These are phyloP conservation scores for Tylopilus intermedius DNA, from an alignment of 768 basidiomycete species.

Conservation along the genomic window DNA sequence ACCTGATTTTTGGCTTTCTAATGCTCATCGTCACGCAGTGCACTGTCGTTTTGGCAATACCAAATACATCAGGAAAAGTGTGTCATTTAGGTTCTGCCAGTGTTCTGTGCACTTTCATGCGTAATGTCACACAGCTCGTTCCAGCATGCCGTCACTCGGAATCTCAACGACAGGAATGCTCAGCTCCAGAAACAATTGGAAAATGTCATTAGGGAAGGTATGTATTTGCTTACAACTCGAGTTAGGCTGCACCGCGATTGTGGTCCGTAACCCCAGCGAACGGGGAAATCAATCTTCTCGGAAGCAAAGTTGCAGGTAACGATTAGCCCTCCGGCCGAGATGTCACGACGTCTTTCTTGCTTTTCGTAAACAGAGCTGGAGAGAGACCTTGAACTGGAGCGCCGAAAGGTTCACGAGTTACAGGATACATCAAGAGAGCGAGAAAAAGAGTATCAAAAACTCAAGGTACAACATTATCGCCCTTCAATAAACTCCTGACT, in stretches of 20 bases:
- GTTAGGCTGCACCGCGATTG: neutral
- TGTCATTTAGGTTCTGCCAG: conserved; percentile 11
- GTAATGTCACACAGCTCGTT: conserved; percentile 42
- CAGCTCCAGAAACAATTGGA: conserved; percentile 83
- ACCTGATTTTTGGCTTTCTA: neutral
- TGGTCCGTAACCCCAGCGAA: conserved; percentile 48
- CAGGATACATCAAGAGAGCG: conserved; percentile 71
- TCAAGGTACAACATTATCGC: conserved; percentile 49
- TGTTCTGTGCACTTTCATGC: neutral
- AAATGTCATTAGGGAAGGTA: conserved; percentile 82
- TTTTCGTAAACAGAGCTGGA: conserved; percentile 53
- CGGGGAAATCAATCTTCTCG: conserved; percentile 66
- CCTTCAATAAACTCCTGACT: neutral
- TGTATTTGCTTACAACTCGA: neutral
- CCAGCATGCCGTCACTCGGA: conserved; percentile 78
- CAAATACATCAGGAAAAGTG: conserved; percentile 84
- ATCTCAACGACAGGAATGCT: conserved; percentile 75
- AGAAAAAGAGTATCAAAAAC: conserved; percentile 84
- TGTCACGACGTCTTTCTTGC: conserved; percentile 1
- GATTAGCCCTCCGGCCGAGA: neutral
- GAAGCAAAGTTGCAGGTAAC: conserved; percentile 61
- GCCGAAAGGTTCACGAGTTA: conserved; percentile 65
- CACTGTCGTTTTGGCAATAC: conserved; percentile 89
- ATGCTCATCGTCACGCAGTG: conserved; percentile 37
- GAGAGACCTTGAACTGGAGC: conserved; percentile 75